Conservation (phyloP, 139 green algal genomes). For the Axilococcus clingmanii region DNA sequence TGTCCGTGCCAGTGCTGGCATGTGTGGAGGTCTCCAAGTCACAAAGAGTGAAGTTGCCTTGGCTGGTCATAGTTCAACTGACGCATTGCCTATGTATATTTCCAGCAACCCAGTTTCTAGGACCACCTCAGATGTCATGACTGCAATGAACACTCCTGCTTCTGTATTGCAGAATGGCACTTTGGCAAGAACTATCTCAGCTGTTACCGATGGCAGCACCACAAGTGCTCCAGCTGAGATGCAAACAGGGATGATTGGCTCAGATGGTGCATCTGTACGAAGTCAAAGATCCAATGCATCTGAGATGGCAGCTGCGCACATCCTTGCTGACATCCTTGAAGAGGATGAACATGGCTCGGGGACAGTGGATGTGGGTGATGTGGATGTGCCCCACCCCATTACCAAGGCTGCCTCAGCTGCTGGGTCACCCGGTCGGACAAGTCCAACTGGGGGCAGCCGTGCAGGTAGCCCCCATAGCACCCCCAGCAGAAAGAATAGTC, state of each 20-base stretch:
- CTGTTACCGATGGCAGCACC: not conserved
- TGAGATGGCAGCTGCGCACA: too few species aligned
- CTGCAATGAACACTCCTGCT: not conserved
- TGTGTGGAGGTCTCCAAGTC: not conserved
- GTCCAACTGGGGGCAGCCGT: not conserved
- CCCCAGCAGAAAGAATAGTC: constrained; percentile 8
- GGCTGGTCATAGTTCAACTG: not conserved
- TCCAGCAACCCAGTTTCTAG: not conserved
- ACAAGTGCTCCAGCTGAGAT: not conserved
- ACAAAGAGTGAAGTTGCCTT: constrained; percentile 11
- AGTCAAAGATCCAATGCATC: constrained; percentile 17
- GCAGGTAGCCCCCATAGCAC: too few species aligned
- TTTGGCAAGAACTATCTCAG: not conserved
- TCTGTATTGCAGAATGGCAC: not conserved
- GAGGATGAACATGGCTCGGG: not conserved
- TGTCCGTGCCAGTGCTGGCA: constrained; percentile 40
- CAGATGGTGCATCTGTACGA: constrained; percentile 2
- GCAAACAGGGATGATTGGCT: not conserved
- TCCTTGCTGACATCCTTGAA: too few species aligned
- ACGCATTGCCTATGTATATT: not conserved
- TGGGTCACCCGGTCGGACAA: too few species aligned
- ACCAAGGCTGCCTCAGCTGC: not conserved
- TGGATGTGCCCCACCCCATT: not conserved
- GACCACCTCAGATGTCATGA: constrained; percentile 7
- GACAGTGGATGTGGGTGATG: not conserved